Conservation (phyloP, 805 yeast genomes). For the Kuraishia piskuri region DNA sequence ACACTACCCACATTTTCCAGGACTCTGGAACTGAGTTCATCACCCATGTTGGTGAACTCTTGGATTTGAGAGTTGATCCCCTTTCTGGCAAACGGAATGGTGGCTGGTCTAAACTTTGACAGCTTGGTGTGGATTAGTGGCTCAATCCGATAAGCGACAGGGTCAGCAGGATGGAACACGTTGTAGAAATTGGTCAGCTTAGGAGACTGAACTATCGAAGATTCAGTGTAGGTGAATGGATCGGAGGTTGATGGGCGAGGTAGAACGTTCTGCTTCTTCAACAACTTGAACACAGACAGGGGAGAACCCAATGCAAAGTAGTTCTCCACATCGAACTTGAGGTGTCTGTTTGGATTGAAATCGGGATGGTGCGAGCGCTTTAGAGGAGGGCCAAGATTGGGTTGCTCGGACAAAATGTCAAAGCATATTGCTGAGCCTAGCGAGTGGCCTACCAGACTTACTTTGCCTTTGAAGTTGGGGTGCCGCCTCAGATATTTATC, state of each 20-base stretch:
- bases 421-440: slow-evolving; percentile 81
- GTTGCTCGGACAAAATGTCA: slow-evolving; percentile 58
- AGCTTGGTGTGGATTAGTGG: slow-evolving; percentile 58
- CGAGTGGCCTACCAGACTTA: slow-evolving; percentile 86
- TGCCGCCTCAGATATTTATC: slow-evolving; percentile 49
- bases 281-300: slow-evolving; percentile 73
- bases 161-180: slow-evolving; percentile 85
- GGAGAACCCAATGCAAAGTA: slow-evolving; percentile 87
- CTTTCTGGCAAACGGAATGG: slow-evolving; percentile 44
- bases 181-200: slow-evolving; percentile 65
- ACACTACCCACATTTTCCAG: slow-evolving; percentile 10
- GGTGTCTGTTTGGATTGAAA: slow-evolving; percentile 25
- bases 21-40: slow-evolving; percentile 26
- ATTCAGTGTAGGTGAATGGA: slow-evolving; percentile 5
- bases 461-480: slow-evolving; percentile 70
- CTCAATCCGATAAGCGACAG: slow-evolving; percentile 83
- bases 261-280: slow-evolving; percentile 54
- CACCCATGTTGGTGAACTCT: slow-evolving; percentile 29
- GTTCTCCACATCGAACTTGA: slow-evolving; percentile 67
- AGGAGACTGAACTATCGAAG: slow-evolving; percentile 31
- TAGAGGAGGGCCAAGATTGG: too few relatives aligned
- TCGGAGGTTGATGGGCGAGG: slow-evolving; percentile 23
- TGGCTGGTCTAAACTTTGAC: slow-evolving; percentile 42
- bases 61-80: slow-evolving; percentile 41
- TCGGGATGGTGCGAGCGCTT: slow-evolving; percentile 15